Percentiles rank a stretch among this genome's conserved stretches.
These are phyloP conservation scores for Neurospora sp. DNA, from an alignment of 495 filamentous ascomycete species.

Conservation along the genomic window DNA sequence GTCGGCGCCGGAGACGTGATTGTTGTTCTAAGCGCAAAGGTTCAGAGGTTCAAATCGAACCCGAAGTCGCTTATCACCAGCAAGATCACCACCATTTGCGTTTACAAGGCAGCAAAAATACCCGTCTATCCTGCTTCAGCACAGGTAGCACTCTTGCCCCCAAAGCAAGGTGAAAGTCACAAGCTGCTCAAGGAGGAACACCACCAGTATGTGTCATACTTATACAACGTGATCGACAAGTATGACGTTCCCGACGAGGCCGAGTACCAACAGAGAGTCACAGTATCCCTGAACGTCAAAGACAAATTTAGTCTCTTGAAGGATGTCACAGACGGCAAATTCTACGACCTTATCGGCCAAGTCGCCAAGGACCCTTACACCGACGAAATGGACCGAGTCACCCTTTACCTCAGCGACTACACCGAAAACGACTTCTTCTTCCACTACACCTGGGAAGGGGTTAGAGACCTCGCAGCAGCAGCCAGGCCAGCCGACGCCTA, in stretches of 20 bases:
- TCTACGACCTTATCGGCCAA: conserved; percentile 65
- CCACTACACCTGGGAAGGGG: conserved; percentile 40
- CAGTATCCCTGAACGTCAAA: conserved; percentile 30
- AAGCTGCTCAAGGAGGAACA: conserved; percentile 12
- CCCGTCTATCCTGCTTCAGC: conserved; percentile 28
- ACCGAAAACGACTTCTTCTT: conserved; percentile 56
- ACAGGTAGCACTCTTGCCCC: conserved; percentile 15
- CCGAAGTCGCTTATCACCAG: conserved; percentile 31
- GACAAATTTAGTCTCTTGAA: conserved; percentile 56
- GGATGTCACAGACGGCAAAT: conserved; percentile 45
- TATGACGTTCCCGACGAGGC: conserved; percentile 30
- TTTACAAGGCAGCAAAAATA: conserved; percentile 30
- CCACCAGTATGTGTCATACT: conserved; percentile 30
- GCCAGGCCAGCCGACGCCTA: conserved; percentile 12
- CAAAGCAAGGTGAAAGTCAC: background rate
- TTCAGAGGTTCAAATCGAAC: conserved; percentile 9
- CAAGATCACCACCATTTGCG: conserved; percentile 20
- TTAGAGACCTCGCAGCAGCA: conserved; percentile 24
- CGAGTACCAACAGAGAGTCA: conserved; percentile 32
- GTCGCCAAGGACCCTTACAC: conserved; percentile 53
- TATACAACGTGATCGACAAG: conserved; percentile 32
- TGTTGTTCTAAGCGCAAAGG: conserved; percentile 28
- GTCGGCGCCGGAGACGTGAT: conserved; percentile 30
- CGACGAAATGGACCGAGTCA: conserved; percentile 34
- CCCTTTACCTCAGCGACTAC: conserved; percentile 81